phyloP scores from a whole-genome alignment of 257 asterid genomes.

The Rubia yunnanensis region DNA sequence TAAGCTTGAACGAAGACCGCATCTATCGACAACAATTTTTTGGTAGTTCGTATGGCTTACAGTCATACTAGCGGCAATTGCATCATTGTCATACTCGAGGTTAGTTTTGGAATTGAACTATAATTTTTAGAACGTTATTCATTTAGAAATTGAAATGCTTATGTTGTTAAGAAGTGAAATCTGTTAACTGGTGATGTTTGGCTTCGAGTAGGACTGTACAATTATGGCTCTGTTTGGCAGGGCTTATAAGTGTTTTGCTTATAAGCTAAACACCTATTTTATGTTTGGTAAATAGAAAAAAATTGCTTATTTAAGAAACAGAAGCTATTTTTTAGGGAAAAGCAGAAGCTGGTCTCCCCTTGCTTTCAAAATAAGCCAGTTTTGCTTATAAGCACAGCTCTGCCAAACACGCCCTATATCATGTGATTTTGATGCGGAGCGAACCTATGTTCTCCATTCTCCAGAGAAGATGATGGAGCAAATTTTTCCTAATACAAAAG shows the following conservation, averaged over 20 bases:
- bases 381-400: too few species aligned
- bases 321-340: too few species aligned
- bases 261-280: too few species aligned
- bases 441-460: constrained; percentile 92
- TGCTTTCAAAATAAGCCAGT: too few species aligned
- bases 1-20: constrained; percentile 94
- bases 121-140: background rate
- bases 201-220: constrained; percentile 65
- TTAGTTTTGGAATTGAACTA: constrained; percentile 18
- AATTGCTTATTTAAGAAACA: too few species aligned
- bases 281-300: too few species aligned
- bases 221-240: too few species aligned
- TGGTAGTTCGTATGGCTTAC: constrained; percentile 94
- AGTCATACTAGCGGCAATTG: constrained; percentile 77
- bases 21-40: constrained; percentile 85
- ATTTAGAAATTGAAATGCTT: background rate
- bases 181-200: constrained; percentile 12
- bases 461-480: constrained; percentile 96
- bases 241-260: too few species aligned
- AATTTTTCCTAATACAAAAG: constrained; percentile 85
- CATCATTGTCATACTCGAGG: constrained; percentile 91
- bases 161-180: background rate
- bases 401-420: too few species aligned
- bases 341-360: too few species aligned
- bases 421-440: constrained; percentile 95